Conservation (phyloP, 164 flowering plant genomes). For the Chloranthus sessilifolius region DNA sequence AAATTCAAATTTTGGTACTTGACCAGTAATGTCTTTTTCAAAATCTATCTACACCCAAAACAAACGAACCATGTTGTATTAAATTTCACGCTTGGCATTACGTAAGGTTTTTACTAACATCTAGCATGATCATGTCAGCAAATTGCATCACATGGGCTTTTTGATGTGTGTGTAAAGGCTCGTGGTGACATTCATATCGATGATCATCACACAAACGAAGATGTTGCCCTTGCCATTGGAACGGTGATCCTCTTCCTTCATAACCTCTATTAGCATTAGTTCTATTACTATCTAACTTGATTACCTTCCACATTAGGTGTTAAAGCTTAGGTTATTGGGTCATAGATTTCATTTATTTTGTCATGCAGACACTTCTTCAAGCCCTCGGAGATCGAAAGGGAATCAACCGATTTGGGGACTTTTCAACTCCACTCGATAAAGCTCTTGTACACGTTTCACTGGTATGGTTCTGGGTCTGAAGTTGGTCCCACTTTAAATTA, state of each 20-base stretch:
- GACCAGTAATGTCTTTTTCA: too few species aligned
- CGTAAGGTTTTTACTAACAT: slow-evolving; percentile 4
- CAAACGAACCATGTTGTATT: too few species aligned
- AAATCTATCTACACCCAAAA: too few species aligned
- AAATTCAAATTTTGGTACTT: too few species aligned
- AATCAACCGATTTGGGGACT: slow-evolving; percentile 91
- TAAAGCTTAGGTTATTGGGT: not conserved
- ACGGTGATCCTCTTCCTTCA: slow-evolving; percentile 37
- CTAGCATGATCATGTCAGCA: slow-evolving; percentile 44
- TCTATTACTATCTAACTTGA: not conserved
- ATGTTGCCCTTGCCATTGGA: slow-evolving; percentile 98
- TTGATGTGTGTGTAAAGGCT: slow-evolving; percentile 87
- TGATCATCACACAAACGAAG: slow-evolving; percentile 98
- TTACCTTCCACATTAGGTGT: not conserved
- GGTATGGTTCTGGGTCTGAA: slow-evolving; percentile 46
- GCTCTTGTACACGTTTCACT: slow-evolving; percentile 82
- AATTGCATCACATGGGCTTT: slow-evolving; percentile 96
- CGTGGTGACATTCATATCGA: slow-evolving; percentile 91
- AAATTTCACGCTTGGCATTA: too few species aligned
- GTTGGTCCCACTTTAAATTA: too few species aligned
- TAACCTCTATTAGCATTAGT: not conserved
- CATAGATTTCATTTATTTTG: slow-evolving; percentile 1
- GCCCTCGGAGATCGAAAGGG: slow-evolving; percentile 97
- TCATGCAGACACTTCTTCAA: slow-evolving; percentile 64
- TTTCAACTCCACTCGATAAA: slow-evolving; percentile 96